Percentiles rank a stretch among this genome's conserved stretches.
Conservation (phyloP, 2,329 filamentous ascomycete species). For the Trichoderma atrobrunneum region DNA sequence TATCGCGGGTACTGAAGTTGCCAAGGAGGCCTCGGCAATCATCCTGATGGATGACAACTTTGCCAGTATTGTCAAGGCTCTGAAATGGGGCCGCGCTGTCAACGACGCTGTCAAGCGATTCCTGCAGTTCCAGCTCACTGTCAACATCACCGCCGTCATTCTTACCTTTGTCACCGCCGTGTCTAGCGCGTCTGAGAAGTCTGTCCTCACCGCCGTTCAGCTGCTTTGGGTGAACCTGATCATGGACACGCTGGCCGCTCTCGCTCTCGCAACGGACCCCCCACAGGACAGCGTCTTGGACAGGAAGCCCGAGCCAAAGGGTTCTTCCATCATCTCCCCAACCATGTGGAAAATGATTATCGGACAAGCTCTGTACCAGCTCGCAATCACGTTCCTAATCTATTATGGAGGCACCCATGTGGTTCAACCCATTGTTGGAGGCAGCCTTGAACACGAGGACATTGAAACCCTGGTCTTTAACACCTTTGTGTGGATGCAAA, state of each 20-base stretch:
- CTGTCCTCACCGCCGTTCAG: slow-evolving; percentile 84
- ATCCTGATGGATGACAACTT: slow-evolving; percentile 90
- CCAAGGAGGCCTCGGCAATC: slow-evolving; percentile 80
- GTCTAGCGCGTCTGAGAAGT: slow-evolving; percentile 62
- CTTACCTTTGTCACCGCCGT: slow-evolving; percentile 88
- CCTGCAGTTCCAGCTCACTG: slow-evolving; percentile 74
- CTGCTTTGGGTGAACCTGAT: slow-evolving; percentile 96
- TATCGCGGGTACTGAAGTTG: slow-evolving; percentile 77
- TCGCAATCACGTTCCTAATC: slow-evolving; percentile 74
- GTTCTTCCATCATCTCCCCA: slow-evolving; percentile 67
- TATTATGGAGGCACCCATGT: slow-evolving; percentile 65
- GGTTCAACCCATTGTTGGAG: slow-evolving; percentile 43
- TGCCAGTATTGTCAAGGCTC: slow-evolving; percentile 77
- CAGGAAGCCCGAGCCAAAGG: slow-evolving; percentile 64
- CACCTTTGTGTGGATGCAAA: slow-evolving; percentile 99
- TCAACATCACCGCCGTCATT: slow-evolving; percentile 87
- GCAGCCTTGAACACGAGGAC: slow-evolving; percentile 40
- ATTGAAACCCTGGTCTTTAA: slow-evolving; percentile 89
- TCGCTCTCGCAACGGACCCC: slow-evolving; percentile 88
- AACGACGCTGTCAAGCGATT: slow-evolving; percentile 78
- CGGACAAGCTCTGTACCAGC: slow-evolving; percentile 86
- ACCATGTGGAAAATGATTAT: slow-evolving; percentile 99
- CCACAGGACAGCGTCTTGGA: slow-evolving; percentile 77
- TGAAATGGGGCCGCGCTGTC: slow-evolving; percentile 76
- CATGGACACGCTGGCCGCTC: slow-evolving; percentile 91